Base-by-base conservation (phyloP, 2,329 filamentous ascomycete species). In the Fusarium brachygibbosum region DNA sequence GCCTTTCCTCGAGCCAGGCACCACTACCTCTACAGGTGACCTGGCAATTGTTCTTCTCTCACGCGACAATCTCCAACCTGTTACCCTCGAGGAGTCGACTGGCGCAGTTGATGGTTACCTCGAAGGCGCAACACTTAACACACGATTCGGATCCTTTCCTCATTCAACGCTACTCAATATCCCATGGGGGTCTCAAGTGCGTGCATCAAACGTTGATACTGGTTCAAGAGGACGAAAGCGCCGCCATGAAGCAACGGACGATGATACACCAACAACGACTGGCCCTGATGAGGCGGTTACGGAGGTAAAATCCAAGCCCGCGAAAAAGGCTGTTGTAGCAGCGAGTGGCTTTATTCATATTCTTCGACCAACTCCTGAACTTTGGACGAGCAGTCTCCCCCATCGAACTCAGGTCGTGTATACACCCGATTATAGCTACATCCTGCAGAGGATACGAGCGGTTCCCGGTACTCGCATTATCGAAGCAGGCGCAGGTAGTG, bases 141-240 rank as follows among this genome's bases (percentile, higher is more conserved):
- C 95, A 2, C 90, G 94, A 44, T 99, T 97, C 76, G 96, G 96
- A 49, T 97, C 94, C 0, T 95, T 94, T 64, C 92, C 93, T 0
- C 93, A 95, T 77, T 91, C 87, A 13, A 94, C 92, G 0, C 81
- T 95, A 45, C 86, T 97, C 57, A 85, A 88, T 7, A 84, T 94
- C 55, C 91, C 93, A 41, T 98, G 95, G 95, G 96, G 96, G 29
- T 93, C 92, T 9, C 96, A 98, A 78, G 90, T 98, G 23, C 87
- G 93, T 46, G 96, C 96, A 10, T 97, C 94, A 3, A 88, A 91
- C 32, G 94, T 98, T 58, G 93, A 98, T 75, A 98, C 94, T 0
- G 94, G 94, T 14, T 96, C 93, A n/a, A 86, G 94, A 73, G 93
- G 93, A 34, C 87, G 91, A 52, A 91, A 90, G 79, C 84, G 87